Percentiles rank a stretch among this genome's conserved stretches.
These are phyloP conservation scores for Thelonectria discophora DNA, from an alignment of 2,329 filamentous ascomycete species.

Conservation along the genomic window DNA sequence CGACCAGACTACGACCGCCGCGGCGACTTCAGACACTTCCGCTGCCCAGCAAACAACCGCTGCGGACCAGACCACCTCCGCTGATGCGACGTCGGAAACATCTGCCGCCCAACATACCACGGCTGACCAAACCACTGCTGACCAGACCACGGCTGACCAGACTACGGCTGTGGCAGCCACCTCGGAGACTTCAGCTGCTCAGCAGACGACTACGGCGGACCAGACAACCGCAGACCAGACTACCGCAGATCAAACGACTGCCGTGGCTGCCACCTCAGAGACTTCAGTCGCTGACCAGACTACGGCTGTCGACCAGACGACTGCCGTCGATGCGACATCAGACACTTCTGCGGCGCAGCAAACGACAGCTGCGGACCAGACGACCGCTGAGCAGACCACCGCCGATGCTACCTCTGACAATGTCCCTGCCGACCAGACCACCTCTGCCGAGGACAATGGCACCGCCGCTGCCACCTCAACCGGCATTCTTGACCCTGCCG, in stretches of 20 bases:
- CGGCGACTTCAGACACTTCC: background rate
- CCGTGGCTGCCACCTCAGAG: background rate
- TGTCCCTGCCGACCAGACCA: background rate
- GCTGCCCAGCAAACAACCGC: background rate
- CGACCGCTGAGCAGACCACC: background rate
- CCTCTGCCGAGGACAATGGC: background rate
- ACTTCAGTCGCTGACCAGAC: background rate
- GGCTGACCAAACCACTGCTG: background rate
- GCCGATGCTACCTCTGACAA: conserved; percentile 1
- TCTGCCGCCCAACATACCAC: background rate
- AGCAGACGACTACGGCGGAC: background rate
- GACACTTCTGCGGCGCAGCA: background rate
- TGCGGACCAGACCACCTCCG: background rate
- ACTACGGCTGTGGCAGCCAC: background rate
- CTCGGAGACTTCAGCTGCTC: background rate
- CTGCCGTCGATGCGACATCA: background rate
- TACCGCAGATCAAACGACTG: background rate
- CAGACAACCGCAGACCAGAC: background rate
- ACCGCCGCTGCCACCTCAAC: background rate
- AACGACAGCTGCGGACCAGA: too few relatives aligned
- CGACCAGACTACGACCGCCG: background rate
- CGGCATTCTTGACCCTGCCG: background rate
- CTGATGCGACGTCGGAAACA: background rate
- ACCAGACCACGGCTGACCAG: background rate
- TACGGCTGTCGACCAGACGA: background rate